Base-by-base conservation (phyloP, 139 green algal genomes). In the Ulvella scutata region DNA sequence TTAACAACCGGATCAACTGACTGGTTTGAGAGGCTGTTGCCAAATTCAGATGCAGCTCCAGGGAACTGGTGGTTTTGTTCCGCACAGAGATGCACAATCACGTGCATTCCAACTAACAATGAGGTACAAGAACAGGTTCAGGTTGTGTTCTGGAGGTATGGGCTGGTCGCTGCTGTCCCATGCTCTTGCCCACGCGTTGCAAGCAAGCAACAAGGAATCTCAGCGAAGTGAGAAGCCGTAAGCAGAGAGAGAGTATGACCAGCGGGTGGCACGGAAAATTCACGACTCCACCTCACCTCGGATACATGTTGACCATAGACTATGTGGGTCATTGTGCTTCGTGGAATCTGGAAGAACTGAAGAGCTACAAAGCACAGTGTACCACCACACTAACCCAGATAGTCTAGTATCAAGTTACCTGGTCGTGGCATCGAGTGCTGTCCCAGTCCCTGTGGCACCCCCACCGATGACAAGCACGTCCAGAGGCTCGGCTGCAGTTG, bases 381-480 rank as follows among this genome's bases (percentile, higher is more conserved):
- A 17, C n/a, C n/a, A n/a, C n/a, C n/a, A n/a, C n/a, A n/a, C n/a
- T n/a, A n/a, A n/a, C n/a, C n/a, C n/a, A n/a, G n/a, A n/a, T n/a
- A 37, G 75, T 2, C 3, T 9, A 61, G 0, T 13, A 31, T 0
- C 43, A 79, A 74, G 28, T 31, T 62, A 96, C 91, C 87, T 87
- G 26, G 86, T 96, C 0, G 81, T 87, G 17, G 94, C 95, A 80
- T 99, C 95, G 4, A 98, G 43, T 1, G 93, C 93, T 73, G 84
- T 89, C 4, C 95, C 95, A 3, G 90, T 81, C 17, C 95, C 95
- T 0, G 95, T 99, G n/a, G 95, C 95, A 2, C 95, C 95, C 6
- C 95, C 95, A 4, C 93, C 93, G 34, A 98, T 91, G 60, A 98
- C 87, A 10, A 98, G 81, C 9, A 97, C 37, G 73, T 98, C 93